Conservation (phyloP, 768 basidiomycete genomes). For the Basidioascus undulatus region DNA sequence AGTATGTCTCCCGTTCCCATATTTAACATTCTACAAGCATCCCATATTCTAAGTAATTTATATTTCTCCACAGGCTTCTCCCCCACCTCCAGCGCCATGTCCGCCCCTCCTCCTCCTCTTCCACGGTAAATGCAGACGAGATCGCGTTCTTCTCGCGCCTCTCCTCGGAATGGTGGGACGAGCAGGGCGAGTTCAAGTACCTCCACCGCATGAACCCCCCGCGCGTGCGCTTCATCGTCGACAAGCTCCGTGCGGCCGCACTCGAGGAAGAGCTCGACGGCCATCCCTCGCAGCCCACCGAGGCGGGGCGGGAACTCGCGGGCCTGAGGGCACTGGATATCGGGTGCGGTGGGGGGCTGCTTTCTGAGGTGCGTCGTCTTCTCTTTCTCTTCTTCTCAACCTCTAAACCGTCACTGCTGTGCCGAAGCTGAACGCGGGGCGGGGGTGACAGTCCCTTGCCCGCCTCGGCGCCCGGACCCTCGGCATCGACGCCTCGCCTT, state of each 20-base stretch:
- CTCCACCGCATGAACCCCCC: constrained; percentile 90
- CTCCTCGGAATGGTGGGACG: constrained; percentile 88
- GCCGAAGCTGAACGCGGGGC: neutral
- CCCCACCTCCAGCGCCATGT: neutral
- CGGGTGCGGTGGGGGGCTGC: constrained; percentile 82
- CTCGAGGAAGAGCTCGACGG: constrained; percentile 26
- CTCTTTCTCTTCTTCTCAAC: neutral
- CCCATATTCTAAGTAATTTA: no score
- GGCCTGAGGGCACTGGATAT: constrained; percentile 64
- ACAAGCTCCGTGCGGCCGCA: constrained; percentile 42
- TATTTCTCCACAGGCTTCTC: neutral
- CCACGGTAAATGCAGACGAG: constrained; percentile 48
- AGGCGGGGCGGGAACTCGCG: constrained; percentile 22
- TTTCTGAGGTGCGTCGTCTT: constrained; percentile 70
- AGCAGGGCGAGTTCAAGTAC: constrained; percentile 64
- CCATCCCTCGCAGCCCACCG: no score
- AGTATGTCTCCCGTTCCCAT: no score
- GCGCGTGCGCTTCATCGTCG: constrained; percentile 49
- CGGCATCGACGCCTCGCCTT: constrained; percentile 74
- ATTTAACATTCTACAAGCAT: no score
- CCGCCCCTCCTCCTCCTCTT: constrained; percentile 16
- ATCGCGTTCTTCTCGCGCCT: constrained; percentile 73
- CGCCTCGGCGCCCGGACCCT: constrained; percentile 66
- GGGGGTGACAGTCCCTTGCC: constrained; percentile 40
- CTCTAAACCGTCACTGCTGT: neutral